A percentile compares a stretch with the other conserved stretches of the same genome.
Conservation (phyloP, 2,329 filamentous ascomycete species). For the Dichotomopilus funicola region DNA sequence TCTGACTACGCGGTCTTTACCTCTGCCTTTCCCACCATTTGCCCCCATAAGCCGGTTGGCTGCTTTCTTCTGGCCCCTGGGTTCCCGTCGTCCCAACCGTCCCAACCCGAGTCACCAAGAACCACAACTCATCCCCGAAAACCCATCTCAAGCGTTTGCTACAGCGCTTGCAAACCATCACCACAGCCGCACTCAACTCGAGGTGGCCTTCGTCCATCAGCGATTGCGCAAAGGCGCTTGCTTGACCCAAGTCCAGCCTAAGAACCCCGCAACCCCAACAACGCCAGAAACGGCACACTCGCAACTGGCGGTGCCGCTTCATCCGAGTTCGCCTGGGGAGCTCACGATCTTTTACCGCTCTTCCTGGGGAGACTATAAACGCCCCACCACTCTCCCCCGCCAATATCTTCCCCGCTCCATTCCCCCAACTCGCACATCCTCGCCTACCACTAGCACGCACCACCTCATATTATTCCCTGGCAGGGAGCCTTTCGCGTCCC, state of each 20-base stretch:
- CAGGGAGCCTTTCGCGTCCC: background rate
- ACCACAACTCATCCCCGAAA: background rate
- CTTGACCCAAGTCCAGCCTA: too few relatives aligned
- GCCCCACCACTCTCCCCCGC: background rate
- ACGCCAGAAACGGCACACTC: too few relatives aligned
- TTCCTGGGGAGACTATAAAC: conserved; percentile 1
- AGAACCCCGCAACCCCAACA: too few relatives aligned
- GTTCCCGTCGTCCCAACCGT: background rate
- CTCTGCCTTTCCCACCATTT: background rate
- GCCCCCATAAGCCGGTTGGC: too few relatives aligned
- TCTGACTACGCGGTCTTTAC: background rate
- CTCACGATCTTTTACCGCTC: conserved; percentile 11
- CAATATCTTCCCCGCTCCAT: conserved; percentile 1
- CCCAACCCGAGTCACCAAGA: too few relatives aligned
- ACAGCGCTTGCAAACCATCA: too few relatives aligned
- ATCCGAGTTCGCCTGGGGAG: background rate
- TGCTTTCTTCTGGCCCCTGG: background rate
- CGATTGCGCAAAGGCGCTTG: too few relatives aligned
- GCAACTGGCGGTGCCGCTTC: background rate
- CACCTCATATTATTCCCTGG: too few relatives aligned
- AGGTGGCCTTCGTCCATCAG: too few relatives aligned
- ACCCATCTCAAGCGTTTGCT: background rate
- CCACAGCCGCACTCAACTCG: too few relatives aligned
- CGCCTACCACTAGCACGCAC: too few relatives aligned
- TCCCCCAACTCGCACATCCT: background rate